These are phyloP conservation scores for Cercospora sesami DNA, from an alignment of 2,329 filamentous ascomycete species.

Conservation along the genomic window DNA sequence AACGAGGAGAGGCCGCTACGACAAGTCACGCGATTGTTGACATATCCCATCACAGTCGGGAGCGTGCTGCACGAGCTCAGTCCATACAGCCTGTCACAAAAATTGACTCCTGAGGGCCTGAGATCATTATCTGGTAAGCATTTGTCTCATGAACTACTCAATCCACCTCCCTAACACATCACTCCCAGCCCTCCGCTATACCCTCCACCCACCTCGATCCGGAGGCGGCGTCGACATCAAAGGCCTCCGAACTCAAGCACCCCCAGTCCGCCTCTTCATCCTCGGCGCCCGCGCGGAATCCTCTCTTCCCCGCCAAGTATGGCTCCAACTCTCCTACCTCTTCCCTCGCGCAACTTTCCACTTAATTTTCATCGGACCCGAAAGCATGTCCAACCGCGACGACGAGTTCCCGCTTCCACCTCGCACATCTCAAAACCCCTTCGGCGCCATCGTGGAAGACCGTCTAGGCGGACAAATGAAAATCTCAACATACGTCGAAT, in stretches of 20 bases:
- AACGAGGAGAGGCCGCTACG: constrained; percentile 88
- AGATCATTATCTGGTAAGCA: constrained; percentile 86
- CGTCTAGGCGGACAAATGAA: constrained; percentile 86
- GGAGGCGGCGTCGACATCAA: constrained; percentile 74
- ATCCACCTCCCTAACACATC: neutral
- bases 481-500: constrained; percentile 96
- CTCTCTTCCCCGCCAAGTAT: constrained; percentile 87
- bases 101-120: constrained; percentile 81
- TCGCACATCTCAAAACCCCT: constrained; percentile 82
- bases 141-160: neutral
- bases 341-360: constrained; percentile 93
- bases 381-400: constrained; percentile 93
- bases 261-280: constrained; percentile 87
- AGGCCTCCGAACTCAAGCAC: constrained; percentile 78
- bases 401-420: constrained; percentile 87
- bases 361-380: constrained; percentile 90
- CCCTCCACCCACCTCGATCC: constrained; percentile 79
- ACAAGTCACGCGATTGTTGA: constrained; percentile 88
- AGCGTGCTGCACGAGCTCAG: constrained; percentile 93
- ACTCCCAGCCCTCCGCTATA: constrained; percentile 77
- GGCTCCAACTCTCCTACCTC: constrained; percentile 90
- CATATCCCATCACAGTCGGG: constrained; percentile 88
- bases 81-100: constrained; percentile 79
- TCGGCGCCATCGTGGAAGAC: constrained; percentile 91
- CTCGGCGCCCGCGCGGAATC: constrained; percentile 96